These are phyloP conservation scores for Fusarium napiforme DNA, from an alignment of 2,329 filamentous ascomycete genomes.

Conservation along the genomic window DNA sequence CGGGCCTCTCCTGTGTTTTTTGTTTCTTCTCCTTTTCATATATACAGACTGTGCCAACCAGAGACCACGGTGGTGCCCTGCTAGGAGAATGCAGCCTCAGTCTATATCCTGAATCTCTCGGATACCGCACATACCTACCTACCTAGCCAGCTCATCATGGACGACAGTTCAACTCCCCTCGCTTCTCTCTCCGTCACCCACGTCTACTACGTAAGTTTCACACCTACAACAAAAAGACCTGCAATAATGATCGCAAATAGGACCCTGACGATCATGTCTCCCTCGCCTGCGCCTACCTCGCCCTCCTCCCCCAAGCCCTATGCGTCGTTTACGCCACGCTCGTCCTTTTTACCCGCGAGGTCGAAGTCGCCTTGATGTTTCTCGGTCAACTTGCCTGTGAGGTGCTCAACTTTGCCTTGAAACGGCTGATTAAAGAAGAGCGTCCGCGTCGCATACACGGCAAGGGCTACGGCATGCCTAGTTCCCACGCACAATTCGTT, in stretches of 20 bases:
- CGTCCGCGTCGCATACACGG: conserved; percentile 84
- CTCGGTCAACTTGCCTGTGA: conserved; percentile 92
- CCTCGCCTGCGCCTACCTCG: conserved; percentile 90
- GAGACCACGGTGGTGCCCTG: background rate
- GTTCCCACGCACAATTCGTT: conserved; percentile 93
- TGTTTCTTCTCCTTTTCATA: background rate
- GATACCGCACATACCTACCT: background rate
- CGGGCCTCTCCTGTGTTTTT: background rate
- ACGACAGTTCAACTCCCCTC: conserved; percentile 63
- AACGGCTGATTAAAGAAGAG: conserved; percentile 92
- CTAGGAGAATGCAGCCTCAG: conserved; percentile 17
- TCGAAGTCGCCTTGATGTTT: conserved; percentile 90
- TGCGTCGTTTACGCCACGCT: conserved; percentile 91
- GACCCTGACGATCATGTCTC: conserved; percentile 88
- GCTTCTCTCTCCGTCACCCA: conserved; percentile 95
- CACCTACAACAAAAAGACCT: background rate
- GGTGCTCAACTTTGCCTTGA: conserved; percentile 87
- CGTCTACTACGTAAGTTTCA: conserved; percentile 84
- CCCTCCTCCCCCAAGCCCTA: conserved; percentile 90
- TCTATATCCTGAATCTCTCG: background rate
- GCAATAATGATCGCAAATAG: conserved; percentile 58
- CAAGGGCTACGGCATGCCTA: conserved; percentile 97
- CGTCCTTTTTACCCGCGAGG: conserved; percentile 89
- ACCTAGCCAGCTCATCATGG: conserved; percentile 36
- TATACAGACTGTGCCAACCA: background rate